Conservation (phyloP, 352 stramenopile genomes). For the Paralagenidium karlingii region DNA sequence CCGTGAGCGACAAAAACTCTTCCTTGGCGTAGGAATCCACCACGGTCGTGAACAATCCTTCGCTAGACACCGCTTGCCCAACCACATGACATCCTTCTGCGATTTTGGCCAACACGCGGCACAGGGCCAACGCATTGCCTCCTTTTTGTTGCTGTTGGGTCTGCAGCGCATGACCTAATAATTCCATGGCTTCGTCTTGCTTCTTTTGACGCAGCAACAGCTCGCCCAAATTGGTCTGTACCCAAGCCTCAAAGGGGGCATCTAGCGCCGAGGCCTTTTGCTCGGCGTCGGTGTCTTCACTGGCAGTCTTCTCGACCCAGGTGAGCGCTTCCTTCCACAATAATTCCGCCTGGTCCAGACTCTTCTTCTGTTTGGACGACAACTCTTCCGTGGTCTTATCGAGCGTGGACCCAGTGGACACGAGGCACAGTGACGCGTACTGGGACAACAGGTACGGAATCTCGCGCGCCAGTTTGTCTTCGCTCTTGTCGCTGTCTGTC, state of each 20-base stretch:
- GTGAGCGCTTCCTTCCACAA: conserved; percentile 52
- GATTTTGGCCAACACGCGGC: conserved; percentile 50
- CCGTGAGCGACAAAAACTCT: conserved; percentile 23
- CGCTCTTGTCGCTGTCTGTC: not conserved
- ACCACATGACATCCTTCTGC: conserved; percentile 44
- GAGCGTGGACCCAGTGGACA: conserved; percentile 20
- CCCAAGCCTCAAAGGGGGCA: conserved; percentile 45
- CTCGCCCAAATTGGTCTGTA: conserved; percentile 60
- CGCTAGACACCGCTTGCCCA: conserved; percentile 54
- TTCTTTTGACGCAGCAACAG: conserved; percentile 42
- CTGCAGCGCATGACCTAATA: conserved; percentile 47
- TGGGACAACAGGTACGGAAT: conserved; percentile 61
- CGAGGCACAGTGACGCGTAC: conserved; percentile 45
- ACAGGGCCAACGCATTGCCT: conserved; percentile 36
- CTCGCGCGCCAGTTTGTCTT: conserved; percentile 40
- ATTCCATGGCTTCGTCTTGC: conserved; percentile 50
- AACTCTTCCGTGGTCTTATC: conserved; percentile 14
- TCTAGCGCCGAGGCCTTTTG: conserved; percentile 36
- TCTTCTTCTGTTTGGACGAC: conserved; percentile 22
- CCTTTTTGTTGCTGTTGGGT: conserved; percentile 39
- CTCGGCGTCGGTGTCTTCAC: conserved; percentile 22
- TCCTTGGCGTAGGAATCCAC: conserved; percentile 61
- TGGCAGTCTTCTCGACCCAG: conserved; percentile 37
- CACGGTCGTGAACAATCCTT: conserved; percentile 55
- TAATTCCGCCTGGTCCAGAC: conserved; percentile 49